These are phyloP conservation scores for Ploettnerulaceae sp. DNA, from an alignment of 2,329 filamentous ascomycete genomes.

Conservation along the genomic window DNA sequence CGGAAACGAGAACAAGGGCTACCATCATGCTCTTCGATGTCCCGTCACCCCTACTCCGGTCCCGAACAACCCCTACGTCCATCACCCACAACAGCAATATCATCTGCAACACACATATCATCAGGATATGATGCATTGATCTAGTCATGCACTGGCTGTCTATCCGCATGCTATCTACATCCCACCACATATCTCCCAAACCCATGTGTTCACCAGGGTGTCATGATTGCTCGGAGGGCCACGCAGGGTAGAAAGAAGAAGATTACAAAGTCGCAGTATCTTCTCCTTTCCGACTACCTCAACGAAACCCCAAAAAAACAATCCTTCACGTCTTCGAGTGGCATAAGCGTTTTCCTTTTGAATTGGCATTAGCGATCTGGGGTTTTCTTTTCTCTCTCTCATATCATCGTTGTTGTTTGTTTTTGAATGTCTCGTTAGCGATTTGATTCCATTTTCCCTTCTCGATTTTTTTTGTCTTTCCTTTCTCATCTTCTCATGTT, in stretches of 20 bases:
- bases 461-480: conserved; percentile 11
- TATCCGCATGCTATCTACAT: neutral
- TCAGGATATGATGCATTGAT: conserved; percentile 36
- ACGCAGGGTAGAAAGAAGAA: conserved; percentile 9
- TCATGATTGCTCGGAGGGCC: conserved; percentile 15
- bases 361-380: conserved; percentile 27
- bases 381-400: conserved; percentile 12
- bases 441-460: conserved; percentile 14
- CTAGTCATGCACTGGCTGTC: neutral
- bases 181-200: conserved; percentile 9
- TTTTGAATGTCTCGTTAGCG: conserved; percentile 26
- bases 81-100: conserved; percentile 38
- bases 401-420: conserved; percentile 9
- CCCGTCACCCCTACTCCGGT: conserved; percentile 58
- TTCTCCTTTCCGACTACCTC: conserved; percentile 10
- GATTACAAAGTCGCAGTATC: conserved; percentile 3
- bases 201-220: conserved; percentile 33
- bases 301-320: conserved; percentile 15
- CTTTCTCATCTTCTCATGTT: conserved; percentile 13
- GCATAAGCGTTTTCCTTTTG: conserved; percentile 27
- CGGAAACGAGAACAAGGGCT: conserved; percentile 27
- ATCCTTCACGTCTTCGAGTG: conserved; percentile 18
- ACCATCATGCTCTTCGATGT: conserved; percentile 40
- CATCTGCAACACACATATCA: conserved; percentile 46
- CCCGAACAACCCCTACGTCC: conserved; percentile 40